phyloP scores from a whole-genome alignment of 1,284 basidiomycete genomes.

The Cryptococcus neoformans region DNA sequence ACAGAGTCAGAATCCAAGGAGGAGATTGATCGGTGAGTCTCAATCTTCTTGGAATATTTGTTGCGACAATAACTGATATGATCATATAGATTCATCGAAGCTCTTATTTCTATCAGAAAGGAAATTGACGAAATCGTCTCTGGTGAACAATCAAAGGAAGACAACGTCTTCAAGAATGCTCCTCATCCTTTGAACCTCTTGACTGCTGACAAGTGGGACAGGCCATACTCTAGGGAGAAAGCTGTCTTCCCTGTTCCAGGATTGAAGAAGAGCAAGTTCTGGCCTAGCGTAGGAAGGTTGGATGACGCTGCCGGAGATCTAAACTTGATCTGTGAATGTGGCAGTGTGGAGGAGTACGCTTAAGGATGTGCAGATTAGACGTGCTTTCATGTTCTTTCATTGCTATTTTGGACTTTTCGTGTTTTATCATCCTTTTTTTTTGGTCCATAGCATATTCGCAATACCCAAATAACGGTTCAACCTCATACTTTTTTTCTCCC shows the following conservation, averaged over 20 bases:
- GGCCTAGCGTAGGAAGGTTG: constrained; percentile 84
- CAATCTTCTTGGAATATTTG: background rate
- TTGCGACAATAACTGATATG: background rate
- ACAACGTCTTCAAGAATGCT: constrained; percentile 90
- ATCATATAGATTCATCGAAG: constrained; percentile 75
- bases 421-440: background rate
- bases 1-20: constrained; percentile 90
- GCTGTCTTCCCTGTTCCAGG: constrained; percentile 80
- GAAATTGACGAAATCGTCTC: constrained; percentile 85
- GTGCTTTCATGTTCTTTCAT: background rate
- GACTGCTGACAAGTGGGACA: constrained; percentile 75
- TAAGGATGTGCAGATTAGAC: background rate
- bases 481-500: background rate
- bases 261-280: constrained; percentile 83
- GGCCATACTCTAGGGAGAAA: constrained; percentile 78
- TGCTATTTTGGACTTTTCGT: background rate
- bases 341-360: constrained; percentile 71
- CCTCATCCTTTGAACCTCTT: constrained; percentile 84
- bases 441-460: background rate
- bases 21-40: constrained; percentile 71
- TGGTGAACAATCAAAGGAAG: constrained; percentile 79
- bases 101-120: constrained; percentile 90
- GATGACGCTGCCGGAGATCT: constrained; percentile 65
- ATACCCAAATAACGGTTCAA: constrained; percentile 1
- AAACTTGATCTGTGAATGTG: constrained; percentile 70